Conservation (phyloP, 78 protist species). For the Dictyostelium firmibasis region DNA sequence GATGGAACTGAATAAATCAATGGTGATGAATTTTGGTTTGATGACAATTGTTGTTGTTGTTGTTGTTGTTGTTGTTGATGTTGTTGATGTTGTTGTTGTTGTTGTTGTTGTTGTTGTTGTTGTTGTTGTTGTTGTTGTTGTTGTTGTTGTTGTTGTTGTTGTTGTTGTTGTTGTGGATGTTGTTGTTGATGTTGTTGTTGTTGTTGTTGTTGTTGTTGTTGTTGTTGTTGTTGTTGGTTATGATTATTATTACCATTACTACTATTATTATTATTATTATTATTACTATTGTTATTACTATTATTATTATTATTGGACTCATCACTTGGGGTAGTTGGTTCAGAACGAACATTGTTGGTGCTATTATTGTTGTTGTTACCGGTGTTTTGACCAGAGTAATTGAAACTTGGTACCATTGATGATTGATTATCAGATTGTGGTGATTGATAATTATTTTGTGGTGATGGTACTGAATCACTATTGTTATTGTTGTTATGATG, state of each 20-base stretch:
- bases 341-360: not conserved
- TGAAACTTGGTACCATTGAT: constrained; percentile 1
- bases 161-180: too few species aligned
- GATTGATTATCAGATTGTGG: not conserved
- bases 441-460: not conserved
- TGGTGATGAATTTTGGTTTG: not conserved
- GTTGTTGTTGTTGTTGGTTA: not conserved
- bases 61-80: not conserved
- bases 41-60: not conserved
- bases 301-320: not conserved
- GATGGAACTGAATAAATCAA: constrained; percentile 14
- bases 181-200: not conserved
- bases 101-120: not conserved
- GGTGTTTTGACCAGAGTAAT: not conserved
- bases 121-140: not conserved
- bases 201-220: not conserved
- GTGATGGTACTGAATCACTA: not conserved
- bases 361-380: not conserved
- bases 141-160: not conserved
- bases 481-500: not conserved
- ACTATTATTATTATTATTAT: not conserved
- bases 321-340: not conserved
- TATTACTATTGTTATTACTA: not conserved
- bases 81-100: not conserved
- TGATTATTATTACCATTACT: too few species aligned